These are phyloP conservation scores for Aspergillus jensenii DNA, from an alignment of 2,329 filamentous ascomycete genomes.

Conservation along the genomic window DNA sequence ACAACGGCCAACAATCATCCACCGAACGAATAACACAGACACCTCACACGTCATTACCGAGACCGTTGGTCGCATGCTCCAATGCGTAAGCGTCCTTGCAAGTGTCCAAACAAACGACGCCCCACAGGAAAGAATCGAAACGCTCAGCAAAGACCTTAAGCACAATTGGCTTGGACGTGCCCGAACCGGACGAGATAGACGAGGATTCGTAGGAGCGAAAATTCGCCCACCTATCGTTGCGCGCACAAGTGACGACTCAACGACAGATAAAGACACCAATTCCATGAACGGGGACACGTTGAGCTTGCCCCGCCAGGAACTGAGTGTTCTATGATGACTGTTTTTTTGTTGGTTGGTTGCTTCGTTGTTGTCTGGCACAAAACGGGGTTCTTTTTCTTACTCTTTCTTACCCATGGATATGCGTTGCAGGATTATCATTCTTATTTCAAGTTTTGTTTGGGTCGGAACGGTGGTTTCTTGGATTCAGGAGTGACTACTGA, in stretches of 20 bases:
- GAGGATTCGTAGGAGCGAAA: conserved; percentile 79
- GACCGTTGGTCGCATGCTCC: conserved; percentile 91
- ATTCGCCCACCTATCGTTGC: conserved; percentile 37
- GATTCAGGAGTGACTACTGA: not conserved
- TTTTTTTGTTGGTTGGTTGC: conserved; percentile 9
- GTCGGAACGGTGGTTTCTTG: not conserved
- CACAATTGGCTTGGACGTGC: conserved; percentile 95
- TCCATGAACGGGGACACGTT: conserved; percentile 10
- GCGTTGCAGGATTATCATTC: not conserved
- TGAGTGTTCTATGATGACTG: conserved; percentile 28
- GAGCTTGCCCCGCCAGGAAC: conserved; percentile 26
- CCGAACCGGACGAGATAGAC: conserved; percentile 80
- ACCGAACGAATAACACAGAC: conserved; percentile 36
- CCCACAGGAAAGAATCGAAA: conserved; percentile 74
- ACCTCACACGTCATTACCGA: conserved; percentile 78
- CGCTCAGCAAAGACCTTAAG: conserved; percentile 83
- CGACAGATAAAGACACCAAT: conserved; percentile 8
- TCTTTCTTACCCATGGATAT: not conserved
- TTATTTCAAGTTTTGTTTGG: not conserved
- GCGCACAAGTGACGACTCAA: conserved; percentile 27
- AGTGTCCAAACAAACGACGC: conserved; percentile 72
- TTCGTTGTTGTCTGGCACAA: conserved; percentile 19
- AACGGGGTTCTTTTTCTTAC: conserved; percentile 5
- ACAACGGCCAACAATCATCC: conserved; percentile 34
- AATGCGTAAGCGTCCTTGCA: conserved; percentile 89